Evolutionary conservation across 768 basidiomycete genomes (phyloP).

Genomic region (Tulasnella sp.): DNA sequence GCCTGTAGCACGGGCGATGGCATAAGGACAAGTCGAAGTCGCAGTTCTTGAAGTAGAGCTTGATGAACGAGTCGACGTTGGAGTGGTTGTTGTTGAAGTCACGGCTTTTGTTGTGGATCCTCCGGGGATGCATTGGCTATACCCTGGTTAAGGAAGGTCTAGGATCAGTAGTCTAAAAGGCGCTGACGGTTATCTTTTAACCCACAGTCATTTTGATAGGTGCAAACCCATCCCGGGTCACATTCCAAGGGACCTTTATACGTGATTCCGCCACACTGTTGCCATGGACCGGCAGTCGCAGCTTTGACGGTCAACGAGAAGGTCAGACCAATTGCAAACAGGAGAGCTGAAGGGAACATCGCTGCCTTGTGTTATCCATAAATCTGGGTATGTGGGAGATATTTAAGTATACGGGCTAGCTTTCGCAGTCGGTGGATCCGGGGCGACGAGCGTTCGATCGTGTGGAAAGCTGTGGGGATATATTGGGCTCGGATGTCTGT

Average conservation of each 20-base stretch:
- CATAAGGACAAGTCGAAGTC: background rate
- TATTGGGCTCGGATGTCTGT: too few relatives aligned
- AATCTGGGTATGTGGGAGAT: too few relatives aligned
- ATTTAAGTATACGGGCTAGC: background rate
- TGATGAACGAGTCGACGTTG: background rate
- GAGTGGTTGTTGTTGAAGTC: background rate
- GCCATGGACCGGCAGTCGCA: background rate
- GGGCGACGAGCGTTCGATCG: background rate
- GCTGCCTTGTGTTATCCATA: background rate
- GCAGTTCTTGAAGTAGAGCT: background rate
- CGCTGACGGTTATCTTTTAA: background rate
- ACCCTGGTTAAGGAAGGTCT: background rate
- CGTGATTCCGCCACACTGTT: background rate
- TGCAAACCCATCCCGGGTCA: background rate
- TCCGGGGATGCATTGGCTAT: background rate
- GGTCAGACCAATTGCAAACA: background rate
- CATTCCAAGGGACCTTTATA: background rate
- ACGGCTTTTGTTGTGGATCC: too few relatives aligned
- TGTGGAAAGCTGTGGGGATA: background rate
- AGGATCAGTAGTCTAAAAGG: background rate
- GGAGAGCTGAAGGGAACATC: background rate
- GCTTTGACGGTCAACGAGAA: background rate
- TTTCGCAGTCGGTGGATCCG: background rate
- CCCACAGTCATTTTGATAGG: background rate
- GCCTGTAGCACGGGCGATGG: conserved; percentile 4